Evolutionary conservation across 1,284 basidiomycete genomes (phyloP).

Genomic region (Marasmius tenuissimus): DNA sequence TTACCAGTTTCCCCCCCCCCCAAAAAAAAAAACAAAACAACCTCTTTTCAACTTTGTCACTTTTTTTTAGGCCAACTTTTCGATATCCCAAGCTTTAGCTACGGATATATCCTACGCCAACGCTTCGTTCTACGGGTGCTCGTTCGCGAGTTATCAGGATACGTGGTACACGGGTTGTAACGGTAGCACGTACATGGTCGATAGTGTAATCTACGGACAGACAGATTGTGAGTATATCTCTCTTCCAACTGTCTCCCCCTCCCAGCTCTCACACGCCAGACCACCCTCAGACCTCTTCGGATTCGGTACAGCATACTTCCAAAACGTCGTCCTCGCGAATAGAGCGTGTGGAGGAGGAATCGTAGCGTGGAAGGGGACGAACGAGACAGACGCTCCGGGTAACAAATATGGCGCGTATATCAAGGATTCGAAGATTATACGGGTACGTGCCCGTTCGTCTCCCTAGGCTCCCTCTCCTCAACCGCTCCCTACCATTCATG

Average conservation of each 20-base stretch:
- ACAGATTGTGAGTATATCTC: conserved; percentile 69
- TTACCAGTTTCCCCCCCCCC: conserved; percentile 19
- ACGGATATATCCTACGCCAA: conserved; percentile 62
- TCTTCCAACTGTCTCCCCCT: not conserved
- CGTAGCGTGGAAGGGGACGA: conserved; percentile 60
- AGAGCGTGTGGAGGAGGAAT: conserved; percentile 64
- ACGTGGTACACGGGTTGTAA: conserved; percentile 66
- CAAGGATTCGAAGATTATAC: conserved; percentile 54
- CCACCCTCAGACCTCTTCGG: conserved; percentile 53
- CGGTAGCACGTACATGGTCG: conserved; percentile 59
- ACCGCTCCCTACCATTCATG: not conserved
- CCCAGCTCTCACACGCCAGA: not conserved
- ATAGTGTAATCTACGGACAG: conserved; percentile 61
- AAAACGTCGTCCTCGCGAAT: conserved; percentile 58
- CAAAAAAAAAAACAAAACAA: too few relatives aligned
- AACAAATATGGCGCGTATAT: conserved; percentile 66
- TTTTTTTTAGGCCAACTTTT: conserved; percentile 47
- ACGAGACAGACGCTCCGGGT: conserved; percentile 49
- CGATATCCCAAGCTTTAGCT: conserved; percentile 59
- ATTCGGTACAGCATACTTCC: conserved; percentile 63
- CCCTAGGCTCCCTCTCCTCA: not conserved
- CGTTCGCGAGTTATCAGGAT: conserved; percentile 65
- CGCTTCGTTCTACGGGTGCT: conserved; percentile 68
- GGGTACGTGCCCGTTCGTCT: conserved; percentile 32
- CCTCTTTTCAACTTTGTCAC: not conserved